Base-by-base conservation (phyloP, 2,329 filamentous ascomycete species). In the Dendrostoma leiphaemia region DNA sequence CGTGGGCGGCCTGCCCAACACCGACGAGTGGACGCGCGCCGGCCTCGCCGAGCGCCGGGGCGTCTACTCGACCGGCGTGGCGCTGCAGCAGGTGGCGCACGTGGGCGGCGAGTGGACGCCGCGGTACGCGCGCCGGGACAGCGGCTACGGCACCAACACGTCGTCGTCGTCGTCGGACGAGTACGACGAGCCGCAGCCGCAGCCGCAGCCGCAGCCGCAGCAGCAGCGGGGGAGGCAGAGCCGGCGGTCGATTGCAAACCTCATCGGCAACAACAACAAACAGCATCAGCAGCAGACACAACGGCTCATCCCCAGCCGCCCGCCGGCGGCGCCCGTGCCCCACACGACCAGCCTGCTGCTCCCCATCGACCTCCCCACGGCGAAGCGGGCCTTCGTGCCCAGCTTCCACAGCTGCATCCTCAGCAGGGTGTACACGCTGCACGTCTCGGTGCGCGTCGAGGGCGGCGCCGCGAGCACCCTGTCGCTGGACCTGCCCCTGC, bases 361-460 rank as follows among this genome's bases (percentile, higher is more conserved):
- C 1, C 79, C 80, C 1, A 68, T 84, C 54, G 63, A 67, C 15
- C 64, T 84, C 29, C 78, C 80, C 4, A 65, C 69, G 8, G 64
- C 67, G 26, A 76, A 73, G 62, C 80, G 76, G 64, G 70, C 75
- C 8, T 80, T 83, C 60, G 58, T 83, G 21, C 81, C 81, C 0
- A 79, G 78, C 5, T 84, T 84, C 63, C 79, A 83, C 68, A 79
- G 77, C 8, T 84, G 81, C 69, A 76, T 84, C 64, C 69, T 74
- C 34, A 79, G 78, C 7, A 76, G 81, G 24, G 74, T 75, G n/a
- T 84, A 84, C 65, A 72, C 76, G 4, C 63, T 84, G 28, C 74
- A 76, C 59, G 61, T 79, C 38, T 67, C 69, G 13, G 62, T 84
- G 6, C 71, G 68, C 6, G 48, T 74, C 9, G 57, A 61, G 6